These are phyloP conservation scores for Claviceps quebecensis DNA, from an alignment of 2,329 filamentous ascomycete species.

Conservation along the genomic window DNA sequence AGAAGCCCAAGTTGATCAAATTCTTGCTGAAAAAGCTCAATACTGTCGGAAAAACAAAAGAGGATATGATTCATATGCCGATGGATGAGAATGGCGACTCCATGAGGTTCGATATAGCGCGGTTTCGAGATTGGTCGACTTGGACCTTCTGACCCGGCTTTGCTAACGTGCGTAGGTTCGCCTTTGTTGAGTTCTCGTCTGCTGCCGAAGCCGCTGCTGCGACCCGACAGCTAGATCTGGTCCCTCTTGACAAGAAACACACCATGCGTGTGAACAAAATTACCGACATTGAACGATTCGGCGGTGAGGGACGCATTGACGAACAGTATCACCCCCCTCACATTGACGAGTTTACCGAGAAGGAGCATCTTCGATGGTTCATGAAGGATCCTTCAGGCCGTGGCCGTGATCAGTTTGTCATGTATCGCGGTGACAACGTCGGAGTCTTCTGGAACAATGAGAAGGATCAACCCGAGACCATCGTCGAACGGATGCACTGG, in stretches of 20 bases:
- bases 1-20: constrained; percentile 88
- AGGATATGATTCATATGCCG: constrained; percentile 89
- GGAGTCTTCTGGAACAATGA: constrained; percentile 98
- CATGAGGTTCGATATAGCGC: constrained; percentile 49
- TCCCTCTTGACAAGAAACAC: constrained; percentile 92
- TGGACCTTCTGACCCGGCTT: neutral
- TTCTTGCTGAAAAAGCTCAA: constrained; percentile 91
- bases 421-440: constrained; percentile 84
- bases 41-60: constrained; percentile 67
- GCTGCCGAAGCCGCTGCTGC: constrained; percentile 80
- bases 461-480: constrained; percentile 71
- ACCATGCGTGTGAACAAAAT: constrained; percentile 93
- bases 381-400: constrained; percentile 66
- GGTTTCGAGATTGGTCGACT: neutral
- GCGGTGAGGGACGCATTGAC: constrained; percentile 81
- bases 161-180: constrained; percentile 47
- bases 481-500: constrained; percentile 91
- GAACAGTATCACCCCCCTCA: constrained; percentile 76
- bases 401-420: constrained; percentile 87
- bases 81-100: constrained; percentile 77
- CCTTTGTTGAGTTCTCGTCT: constrained; percentile 92
- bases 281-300: constrained; percentile 93
- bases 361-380: constrained; percentile 92
- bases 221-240: constrained; percentile 73
- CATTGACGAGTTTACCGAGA: constrained; percentile 74